Conservation (phyloP, 257 asterid genomes). For the Capsicum chinense region DNA sequence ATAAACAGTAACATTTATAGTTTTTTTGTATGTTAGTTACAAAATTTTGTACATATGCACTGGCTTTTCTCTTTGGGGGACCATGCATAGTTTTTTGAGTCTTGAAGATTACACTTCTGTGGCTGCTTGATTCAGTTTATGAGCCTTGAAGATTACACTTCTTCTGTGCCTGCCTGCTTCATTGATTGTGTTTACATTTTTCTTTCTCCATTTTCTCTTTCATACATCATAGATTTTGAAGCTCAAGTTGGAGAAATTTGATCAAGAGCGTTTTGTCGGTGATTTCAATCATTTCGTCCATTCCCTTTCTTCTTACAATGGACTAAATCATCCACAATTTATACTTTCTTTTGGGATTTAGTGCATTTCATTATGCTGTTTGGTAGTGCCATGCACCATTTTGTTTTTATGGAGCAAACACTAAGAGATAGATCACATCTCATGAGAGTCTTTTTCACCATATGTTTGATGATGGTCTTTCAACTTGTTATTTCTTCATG, state of each 20-base stretch:
- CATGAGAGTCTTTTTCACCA: conserved; percentile 1
- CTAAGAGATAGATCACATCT: neutral
- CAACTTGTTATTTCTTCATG: neutral
- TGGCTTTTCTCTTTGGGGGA: conserved; percentile 27
- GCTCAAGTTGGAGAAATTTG: neutral
- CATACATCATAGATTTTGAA: neutral
- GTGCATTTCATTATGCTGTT: conserved; percentile 17
- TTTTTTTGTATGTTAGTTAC: conserved; percentile 27
- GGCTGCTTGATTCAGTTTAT: conserved; percentile 17
- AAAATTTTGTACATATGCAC: neutral
- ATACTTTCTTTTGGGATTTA: neutral
- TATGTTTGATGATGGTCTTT: neutral
- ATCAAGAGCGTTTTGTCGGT: conserved; percentile 20
- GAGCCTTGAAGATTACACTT: conserved; percentile 16
- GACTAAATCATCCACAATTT: neutral
- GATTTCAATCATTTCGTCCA: conserved; percentile 21
- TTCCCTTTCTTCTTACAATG: neutral
- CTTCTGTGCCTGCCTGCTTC: neutral
- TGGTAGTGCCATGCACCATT: neutral
- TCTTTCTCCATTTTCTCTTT: neutral
- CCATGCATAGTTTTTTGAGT: conserved; percentile 30
- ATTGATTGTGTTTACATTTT: neutral
- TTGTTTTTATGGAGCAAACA: neutral
- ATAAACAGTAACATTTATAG: conserved; percentile 25
- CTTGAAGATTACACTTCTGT: conserved; percentile 29